Evolutionary conservation across 2,329 filamentous ascomycete genomes (phyloP), one percentile per base, ranked within the genome.

Genomic region (Bipolaris oryzae): DNA sequence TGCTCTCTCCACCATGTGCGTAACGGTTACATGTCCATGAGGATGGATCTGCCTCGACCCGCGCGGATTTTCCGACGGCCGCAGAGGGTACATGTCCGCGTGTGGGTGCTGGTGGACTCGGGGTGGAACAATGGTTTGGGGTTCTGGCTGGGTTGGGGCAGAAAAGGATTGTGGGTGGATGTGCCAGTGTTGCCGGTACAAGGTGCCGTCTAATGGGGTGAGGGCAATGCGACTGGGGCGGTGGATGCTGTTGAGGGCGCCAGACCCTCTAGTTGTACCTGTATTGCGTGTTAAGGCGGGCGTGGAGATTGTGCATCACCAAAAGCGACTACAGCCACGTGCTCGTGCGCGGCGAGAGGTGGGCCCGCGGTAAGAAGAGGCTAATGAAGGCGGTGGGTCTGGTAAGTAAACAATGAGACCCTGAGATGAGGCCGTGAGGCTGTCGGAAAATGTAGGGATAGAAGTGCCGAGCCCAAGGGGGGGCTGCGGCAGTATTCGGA

Each of bases 401-500:
- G 53, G 43, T 42, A 41, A 51, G 43, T 44, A 41, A 51, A 59
- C 43, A 60, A 34, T 21, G 59, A 43, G 64, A 68, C 64, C 62
- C 67, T 66, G 63, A 64, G 53, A 53, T 42, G 39, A 23, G 39
- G 23, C 21, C 7, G 53, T 64, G 57, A 54, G 50, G 58, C 34
- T 43, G 35, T 64, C 66, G 67, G 67, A 60, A 62, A 54, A 66
- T 62, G 50, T 68, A 69, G 68, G 68, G 59, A 65, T 47, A 51
- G 25, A 51, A 59, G 35, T 54, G 56, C 60, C 51, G 57, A 60
- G 21, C 34, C 18, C 28, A 21, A 35, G 49, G 37, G 33, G 42
- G 45, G n/a, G 38, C 50, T 52, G 33, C 60, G 57, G 57, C 50
- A 52, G 44, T 37, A 55, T 33, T 62, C 60, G 64, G 63, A 58